These are phyloP conservation scores for Xerocomus nothofagi DNA, from an alignment of 1,284 basidiomycete species.

Conservation along the genomic window DNA sequence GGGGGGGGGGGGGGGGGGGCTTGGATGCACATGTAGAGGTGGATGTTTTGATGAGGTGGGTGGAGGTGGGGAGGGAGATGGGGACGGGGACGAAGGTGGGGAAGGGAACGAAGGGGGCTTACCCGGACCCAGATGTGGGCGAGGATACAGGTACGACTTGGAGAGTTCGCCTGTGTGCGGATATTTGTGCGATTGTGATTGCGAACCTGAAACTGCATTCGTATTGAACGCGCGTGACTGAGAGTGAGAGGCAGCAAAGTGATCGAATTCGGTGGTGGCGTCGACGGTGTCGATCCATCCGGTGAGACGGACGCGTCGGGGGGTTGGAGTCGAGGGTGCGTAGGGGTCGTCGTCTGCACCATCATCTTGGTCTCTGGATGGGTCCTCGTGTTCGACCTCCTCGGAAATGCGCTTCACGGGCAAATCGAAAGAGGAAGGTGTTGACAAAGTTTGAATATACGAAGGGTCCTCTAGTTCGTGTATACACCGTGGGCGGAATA, in stretches of 20 bases:
- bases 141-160: not conserved
- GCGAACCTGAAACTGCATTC: not conserved
- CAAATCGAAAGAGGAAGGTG: slow-evolving; percentile 11
- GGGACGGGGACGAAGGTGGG: not conserved
- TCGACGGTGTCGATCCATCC: slow-evolving; percentile 58
- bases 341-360: slow-evolving; percentile 11
- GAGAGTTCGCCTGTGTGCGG: not conserved
- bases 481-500: slow-evolving; percentile 42
- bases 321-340: slow-evolving; percentile 18
- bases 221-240: not conserved
- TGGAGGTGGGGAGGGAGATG: not conserved
- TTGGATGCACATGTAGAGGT: not conserved
- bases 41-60: no score
- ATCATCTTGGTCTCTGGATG: not conserved
- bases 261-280: slow-evolving; percentile 31
- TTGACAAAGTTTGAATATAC: slow-evolving; percentile 29
- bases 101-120: not conserved
- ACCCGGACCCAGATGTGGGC: not conserved
- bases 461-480: slow-evolving; percentile 51
- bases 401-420: not conserved
- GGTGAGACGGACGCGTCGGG: slow-evolving; percentile 43
- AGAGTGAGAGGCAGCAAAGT: slow-evolving; percentile 16
- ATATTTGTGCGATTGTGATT: not conserved
- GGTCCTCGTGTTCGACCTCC: not conserved
- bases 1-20: slow-evolving; percentile 5